phyloP scores from a whole-genome alignment of 352 stramenopile species.

The Globisporangium megalacanthum region DNA sequence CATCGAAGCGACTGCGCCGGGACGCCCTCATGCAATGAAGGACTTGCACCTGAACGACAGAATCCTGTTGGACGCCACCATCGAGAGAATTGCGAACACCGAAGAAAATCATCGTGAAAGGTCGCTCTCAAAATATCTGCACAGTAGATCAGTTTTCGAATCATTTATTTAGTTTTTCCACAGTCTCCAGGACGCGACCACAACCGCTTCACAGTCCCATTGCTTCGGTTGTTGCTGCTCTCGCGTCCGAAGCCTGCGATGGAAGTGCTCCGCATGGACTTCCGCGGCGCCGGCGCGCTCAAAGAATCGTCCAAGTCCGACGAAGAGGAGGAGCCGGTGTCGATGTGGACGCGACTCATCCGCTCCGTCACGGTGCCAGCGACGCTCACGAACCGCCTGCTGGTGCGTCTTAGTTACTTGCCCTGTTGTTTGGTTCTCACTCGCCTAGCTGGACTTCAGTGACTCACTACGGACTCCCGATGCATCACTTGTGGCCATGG shows the following conservation, averaged over 20 bases:
- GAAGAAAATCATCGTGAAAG: no score
- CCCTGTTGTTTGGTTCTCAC: neutral
- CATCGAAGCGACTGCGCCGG: slow-evolving; percentile 20
- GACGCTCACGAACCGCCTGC: slow-evolving; percentile 27
- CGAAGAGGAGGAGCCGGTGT: slow-evolving; percentile 4
- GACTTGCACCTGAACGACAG: neutral
- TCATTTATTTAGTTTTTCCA: neutral
- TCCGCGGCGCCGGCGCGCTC: slow-evolving; percentile 10
- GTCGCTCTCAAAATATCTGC: no score
- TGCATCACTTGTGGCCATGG: neutral
- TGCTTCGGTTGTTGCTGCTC: no score
- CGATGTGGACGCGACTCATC: slow-evolving; percentile 49
- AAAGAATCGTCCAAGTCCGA: no score
- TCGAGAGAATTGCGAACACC: no score
- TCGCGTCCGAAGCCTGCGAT: neutral
- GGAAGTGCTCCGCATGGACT: slow-evolving; percentile 16
- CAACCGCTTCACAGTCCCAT: no score
- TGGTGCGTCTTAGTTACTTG: slow-evolving; percentile 21
- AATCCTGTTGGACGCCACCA: no score
- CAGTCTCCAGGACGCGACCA: neutral
- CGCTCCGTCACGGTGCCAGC: slow-evolving; percentile 33
- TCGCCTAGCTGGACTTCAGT: neutral
- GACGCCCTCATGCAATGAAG: slow-evolving; percentile 1
- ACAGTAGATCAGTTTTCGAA: neutral
- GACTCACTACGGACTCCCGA: neutral